Evolutionary conservation across 345 rosid species (phyloP), one percentile per base, ranked within the genome.

Genomic region (Salix dunnii): DNA sequence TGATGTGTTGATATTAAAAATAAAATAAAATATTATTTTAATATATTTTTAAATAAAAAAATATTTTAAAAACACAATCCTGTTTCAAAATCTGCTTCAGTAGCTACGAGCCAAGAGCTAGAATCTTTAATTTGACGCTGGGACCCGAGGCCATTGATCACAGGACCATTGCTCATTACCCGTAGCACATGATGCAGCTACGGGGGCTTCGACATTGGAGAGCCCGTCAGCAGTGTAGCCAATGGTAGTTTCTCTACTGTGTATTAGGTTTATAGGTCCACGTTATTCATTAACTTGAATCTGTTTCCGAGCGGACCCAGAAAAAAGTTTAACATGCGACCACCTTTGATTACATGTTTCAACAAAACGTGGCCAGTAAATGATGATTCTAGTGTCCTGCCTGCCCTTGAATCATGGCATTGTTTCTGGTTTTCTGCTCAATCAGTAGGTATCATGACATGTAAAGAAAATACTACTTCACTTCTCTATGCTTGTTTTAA

Each of bases 141-240:
- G 36, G 68, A 58, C 53, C 76, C 49, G 68, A 73, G 18, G 65
- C n/a, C 68, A 61, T 36, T 1, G 75, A 40, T n/a, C 40, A 23
- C 38, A 8, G 23, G 49, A 30, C 75, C 75, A 38, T 23, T 23
- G 16, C 35, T 14, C 53, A 2, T 36, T 73, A 66, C 30, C 43
- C 7, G 2, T 3, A 18, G 46, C 60, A 40, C 2, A 14, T 31
- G 60, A 14, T 31, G 60, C 8, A 61, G 71, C 36, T 2, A 55
- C 20, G 12, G 14, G 20, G 27, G 73, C 38, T 11, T 76, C 72
- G 18, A 9, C 42, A 68, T 27, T 27, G 71, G 35, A 55, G n/a
- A 7, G 23, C 53, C 36, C 36, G 28, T 36, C 36, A 0, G 25
- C 21, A 33, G 36, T 21, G 0, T 27, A 40, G 5, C 51, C 43